Conservation (phyloP, 2,329 filamentous ascomycete species). For the Botryotinia convoluta region DNA sequence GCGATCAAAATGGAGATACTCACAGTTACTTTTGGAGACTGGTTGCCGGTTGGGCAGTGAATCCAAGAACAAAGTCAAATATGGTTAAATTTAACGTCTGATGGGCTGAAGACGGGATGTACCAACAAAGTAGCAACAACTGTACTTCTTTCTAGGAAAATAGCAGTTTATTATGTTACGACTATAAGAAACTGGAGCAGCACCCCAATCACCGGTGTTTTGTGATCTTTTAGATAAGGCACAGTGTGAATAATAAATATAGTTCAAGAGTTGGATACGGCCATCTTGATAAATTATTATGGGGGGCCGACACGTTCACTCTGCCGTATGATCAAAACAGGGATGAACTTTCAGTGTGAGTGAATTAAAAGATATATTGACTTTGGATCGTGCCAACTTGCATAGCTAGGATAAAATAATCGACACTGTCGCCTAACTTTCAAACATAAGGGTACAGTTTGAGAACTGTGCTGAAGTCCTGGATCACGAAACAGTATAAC, state of each 20-base stretch:
- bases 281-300: not conserved
- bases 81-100: no score
- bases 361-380: not conserved
- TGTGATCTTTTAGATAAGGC: no score
- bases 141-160: not conserved
- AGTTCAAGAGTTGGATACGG: not conserved
- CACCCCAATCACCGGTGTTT: not conserved
- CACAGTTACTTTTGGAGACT: not conserved
- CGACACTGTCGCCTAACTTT: not conserved
- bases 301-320: not conserved
- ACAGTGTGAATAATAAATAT: no score
- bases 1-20: not conserved
- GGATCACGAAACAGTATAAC: not conserved
- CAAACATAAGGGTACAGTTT: not conserved
- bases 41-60: not conserved
- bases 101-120: not conserved
- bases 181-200: not conserved
- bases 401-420: not conserved
- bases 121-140: not conserved
- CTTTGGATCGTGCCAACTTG: not conserved
- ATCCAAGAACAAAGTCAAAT: not conserved
- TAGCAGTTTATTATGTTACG: not conserved
- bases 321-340: not conserved
- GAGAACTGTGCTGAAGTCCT: not conserved
- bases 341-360: not conserved